Base-by-base conservation (phyloP, 805 yeast genomes). In the Torulaspora delbrueckii region DNA sequence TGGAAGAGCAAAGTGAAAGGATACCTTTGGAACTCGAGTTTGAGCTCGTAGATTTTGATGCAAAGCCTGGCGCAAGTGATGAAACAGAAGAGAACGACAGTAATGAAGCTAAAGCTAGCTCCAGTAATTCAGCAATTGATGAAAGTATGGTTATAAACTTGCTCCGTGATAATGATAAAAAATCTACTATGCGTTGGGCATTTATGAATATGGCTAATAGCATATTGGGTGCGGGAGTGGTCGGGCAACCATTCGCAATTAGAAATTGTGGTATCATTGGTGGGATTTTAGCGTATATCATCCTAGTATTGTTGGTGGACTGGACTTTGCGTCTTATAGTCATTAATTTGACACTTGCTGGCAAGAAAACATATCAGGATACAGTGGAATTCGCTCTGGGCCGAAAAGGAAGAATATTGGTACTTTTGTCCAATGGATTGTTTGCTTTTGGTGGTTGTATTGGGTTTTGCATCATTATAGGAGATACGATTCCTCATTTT, bases 121-220 rank as follows among this genome's bases (percentile, higher is more conserved):
- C 34, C 5, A 31, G 10, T 31, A 16, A 14, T 31, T 7, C 34
- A 7, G 2, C 10, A 16, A 35, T 36, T 24, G 48, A 32, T 22
- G 43, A 40, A 33, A 41, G 41, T 25, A 25, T 46, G 6, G 50
- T 51, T 5, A 24, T 34, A 16, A 40, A 45, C 8, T 40, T 52
- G 27, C 30, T 48, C 13, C 40, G 49, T 12, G 65, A 64, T 7
- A 57, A 56, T n/a, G 57, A 54, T 13, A 57, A 59, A 32, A 78
- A 77, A 54, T 78, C 86, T 2, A 75, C 73, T 33, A 73, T 90
- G 75, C 77, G 76, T 47, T 84, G 84, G 87, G 97, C 97, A 4
- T 89, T 90, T 59, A 86, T 90, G 95, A 91, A 91, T 66, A 89
- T 90, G 96, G 95, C 96, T 8, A 90, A 90, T 65, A 84, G 95